A percentile compares a stretch with the other conserved stretches of the same genome.
These are phyloP conservation scores for Ceratobasidium sp. DNA, from an alignment of 1,284 basidiomycete genomes.

Conservation along the genomic window DNA sequence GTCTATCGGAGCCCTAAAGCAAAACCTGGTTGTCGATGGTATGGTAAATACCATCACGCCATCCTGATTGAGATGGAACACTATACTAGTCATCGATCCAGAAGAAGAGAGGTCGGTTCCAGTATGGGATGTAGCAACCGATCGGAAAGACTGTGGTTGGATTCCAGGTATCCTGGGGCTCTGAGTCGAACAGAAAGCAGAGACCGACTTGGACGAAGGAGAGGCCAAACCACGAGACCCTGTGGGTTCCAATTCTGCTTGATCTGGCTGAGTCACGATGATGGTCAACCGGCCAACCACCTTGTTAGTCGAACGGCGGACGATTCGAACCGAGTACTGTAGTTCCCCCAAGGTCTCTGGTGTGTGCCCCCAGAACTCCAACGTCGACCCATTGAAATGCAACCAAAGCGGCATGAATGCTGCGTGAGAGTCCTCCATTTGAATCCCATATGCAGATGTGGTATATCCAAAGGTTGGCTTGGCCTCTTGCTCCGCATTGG, in stretches of 20 bases:
- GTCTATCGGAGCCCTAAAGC: background rate
- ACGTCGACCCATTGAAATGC: background rate
- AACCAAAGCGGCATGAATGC: constrained; percentile 13
- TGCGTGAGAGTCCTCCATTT: background rate
- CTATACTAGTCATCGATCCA: constrained; percentile 4
- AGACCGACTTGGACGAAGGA: background rate
- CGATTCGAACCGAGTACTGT: constrained; percentile 8
- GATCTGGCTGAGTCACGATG: background rate
- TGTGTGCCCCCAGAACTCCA: constrained; percentile 24
- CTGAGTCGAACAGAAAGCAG: background rate
- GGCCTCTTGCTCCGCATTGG: background rate
- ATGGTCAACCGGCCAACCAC: constrained; percentile 7
- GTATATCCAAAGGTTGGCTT: constrained; percentile 5
- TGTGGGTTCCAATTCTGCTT: background rate
- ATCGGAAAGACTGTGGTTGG: constrained; percentile 1
- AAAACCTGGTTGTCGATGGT: background rate
- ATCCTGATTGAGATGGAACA: constrained; percentile 12
- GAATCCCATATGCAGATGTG: background rate
- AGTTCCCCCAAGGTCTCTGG: constrained; percentile 5
- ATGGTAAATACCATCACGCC: constrained; percentile 17
- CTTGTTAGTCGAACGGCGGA: background rate
- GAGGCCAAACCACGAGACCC: background rate
- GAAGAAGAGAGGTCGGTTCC: constrained; percentile 10
- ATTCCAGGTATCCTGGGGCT: background rate
- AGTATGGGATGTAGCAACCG: background rate